Base-by-base conservation (phyloP, 2,329 filamentous ascomycete genomes). In the Apiospora rasikravindrae region DNA sequence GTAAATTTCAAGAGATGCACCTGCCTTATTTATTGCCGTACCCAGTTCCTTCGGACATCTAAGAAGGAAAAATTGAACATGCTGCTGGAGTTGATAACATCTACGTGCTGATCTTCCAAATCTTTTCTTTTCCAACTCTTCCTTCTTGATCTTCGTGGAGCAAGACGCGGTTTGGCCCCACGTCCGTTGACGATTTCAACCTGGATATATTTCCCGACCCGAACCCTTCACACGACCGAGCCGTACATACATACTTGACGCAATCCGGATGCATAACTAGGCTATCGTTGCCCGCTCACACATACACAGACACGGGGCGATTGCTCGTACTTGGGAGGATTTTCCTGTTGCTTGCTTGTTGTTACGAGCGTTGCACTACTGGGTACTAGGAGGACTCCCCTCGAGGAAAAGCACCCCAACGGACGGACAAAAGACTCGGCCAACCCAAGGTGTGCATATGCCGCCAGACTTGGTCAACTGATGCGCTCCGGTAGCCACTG, bases 401-500 rank as follows among this genome's bases (percentile, higher is more conserved):
- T 64, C 33, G 57, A 64, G 49, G 14, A 40, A 40, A 22, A 13
- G 8, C 7, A 29, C 33, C 57, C 33, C 24, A 13, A 40, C 53
- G 29, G 57, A 33, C 24, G 57, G 24, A 61, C 37, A 19, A 64
- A 64, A 22, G 57, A 37, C 57, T 40, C n/a, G 29, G 53, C 10
- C 33, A 64, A n/a, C 53, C 53, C 57, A 64, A 64, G 57, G 33
- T 40, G 57, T 64, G 57, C 57, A 64, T 64, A 64, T 24, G 57
- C 19, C 57, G 57, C 22, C 33, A 40, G 8, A 40, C 19, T 14
- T 45, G 66, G 29, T 5, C 57, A 4, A 66, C 57, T 68, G 70
- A 47, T 67, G 69, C 45, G 68, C 69, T 51, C 69, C 69, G 67
- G 72, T 47, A 71, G 67, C 69, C 51, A n/a, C 26, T 71, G 71